Conservation (phyloP, 306 rosid species). For the Pyrus betulifolia region DNA sequence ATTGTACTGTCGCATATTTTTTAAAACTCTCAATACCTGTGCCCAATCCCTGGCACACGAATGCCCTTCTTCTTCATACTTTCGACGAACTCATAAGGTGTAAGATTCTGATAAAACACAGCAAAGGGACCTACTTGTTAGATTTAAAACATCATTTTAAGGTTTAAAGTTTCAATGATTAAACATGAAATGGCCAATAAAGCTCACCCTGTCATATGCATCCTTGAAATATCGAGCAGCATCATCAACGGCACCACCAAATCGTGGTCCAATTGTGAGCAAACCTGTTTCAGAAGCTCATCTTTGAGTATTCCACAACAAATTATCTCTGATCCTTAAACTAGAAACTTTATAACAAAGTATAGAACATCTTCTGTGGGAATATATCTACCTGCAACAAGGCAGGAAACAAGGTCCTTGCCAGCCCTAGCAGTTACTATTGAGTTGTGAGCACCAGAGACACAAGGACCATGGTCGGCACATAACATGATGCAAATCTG, state of each 20-base stretch:
- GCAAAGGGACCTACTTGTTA: constrained; percentile 7
- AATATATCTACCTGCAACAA: constrained; percentile 67
- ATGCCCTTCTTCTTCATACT: constrained; percentile 95
- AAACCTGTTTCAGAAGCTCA: constrained; percentile 62
- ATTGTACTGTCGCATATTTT: neutral
- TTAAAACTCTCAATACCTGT: constrained; percentile 45
- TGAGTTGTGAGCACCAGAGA: constrained; percentile 98
- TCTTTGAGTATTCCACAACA: constrained; percentile 20
- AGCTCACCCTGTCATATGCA: constrained; percentile 78
- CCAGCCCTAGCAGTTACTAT: constrained; percentile 99
- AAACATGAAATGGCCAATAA: constrained; percentile 4
- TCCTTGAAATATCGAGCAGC: constrained; percentile 99
- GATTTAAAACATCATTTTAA: neutral
- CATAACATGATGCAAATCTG: constrained; percentile 97
- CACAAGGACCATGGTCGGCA: constrained; percentile 99
- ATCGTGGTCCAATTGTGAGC: constrained; percentile 98
- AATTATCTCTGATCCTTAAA: neutral
- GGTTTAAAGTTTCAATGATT: neutral
- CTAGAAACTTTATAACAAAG: neutral
- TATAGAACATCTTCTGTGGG: constrained; percentile 11
- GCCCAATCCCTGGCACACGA: constrained; percentile 99
- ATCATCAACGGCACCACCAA: constrained; percentile 98
- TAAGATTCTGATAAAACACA: constrained; percentile 54
- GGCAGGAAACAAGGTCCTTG: constrained; percentile 94
- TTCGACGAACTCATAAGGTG: constrained; percentile 93